These are phyloP conservation scores for Leishmania amazonensis DNA, from an alignment of 208 protist genomes.

Conservation along the genomic window DNA sequence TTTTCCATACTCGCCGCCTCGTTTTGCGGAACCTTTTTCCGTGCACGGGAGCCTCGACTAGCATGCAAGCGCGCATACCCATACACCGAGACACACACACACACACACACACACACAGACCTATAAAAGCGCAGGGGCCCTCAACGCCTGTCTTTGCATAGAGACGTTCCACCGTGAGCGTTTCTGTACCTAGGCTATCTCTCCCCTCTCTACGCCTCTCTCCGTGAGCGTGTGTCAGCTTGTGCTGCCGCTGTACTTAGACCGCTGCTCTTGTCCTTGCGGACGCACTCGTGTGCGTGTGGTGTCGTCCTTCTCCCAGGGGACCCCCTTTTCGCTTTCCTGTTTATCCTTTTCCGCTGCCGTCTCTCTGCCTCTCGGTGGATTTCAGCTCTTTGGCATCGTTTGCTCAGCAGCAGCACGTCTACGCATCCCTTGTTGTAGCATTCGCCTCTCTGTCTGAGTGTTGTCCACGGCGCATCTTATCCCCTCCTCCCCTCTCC, in stretches of 20 bases:
- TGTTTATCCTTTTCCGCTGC: conserved; percentile 13
- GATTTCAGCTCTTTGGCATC: conserved; percentile 1
- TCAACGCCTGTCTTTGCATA: not conserved
- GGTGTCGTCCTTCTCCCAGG: not conserved
- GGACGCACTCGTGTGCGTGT: not conserved
- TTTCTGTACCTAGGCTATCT: not conserved
- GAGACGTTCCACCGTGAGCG: not conserved
- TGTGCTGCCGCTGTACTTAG: not conserved
- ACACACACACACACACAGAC: not conserved
- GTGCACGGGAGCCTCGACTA: not conserved
- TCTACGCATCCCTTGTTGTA: not conserved
- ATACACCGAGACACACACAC: not conserved
- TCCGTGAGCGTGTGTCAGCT: not conserved
- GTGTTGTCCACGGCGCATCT: not conserved
- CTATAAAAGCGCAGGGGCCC: not conserved
- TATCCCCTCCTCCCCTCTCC: not conserved
- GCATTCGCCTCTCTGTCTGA: not conserved
- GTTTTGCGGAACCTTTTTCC: not conserved
- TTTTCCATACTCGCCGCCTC: not conserved
- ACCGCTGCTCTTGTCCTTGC: not conserved
- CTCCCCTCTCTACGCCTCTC: not conserved
- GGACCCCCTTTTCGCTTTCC: not conserved
- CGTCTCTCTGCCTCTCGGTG: not conserved
- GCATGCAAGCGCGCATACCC: not conserved
- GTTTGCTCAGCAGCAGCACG: not conserved